Conservation (phyloP, 139 green algal genomes). For the Chlamydomonas incerta region DNA sequence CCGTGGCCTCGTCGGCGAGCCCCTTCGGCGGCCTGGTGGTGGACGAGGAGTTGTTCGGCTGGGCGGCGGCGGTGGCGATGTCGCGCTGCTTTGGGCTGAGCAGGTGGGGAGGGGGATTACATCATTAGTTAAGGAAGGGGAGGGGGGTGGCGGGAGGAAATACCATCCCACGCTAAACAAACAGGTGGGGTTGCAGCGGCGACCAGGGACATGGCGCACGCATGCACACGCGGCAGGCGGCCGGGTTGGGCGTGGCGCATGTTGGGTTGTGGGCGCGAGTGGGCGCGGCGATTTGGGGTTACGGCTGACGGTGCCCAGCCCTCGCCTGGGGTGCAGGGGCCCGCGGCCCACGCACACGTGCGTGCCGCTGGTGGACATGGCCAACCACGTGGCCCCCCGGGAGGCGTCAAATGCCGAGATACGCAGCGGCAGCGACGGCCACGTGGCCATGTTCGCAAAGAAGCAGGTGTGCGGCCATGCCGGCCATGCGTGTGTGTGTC, state of each 20-base stretch:
- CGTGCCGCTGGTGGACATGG: constrained; percentile 60
- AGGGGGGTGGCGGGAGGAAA: too few species aligned
- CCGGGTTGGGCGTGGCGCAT: too few species aligned
- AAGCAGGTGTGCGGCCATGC: constrained; percentile 1
- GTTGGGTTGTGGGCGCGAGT: too few species aligned
- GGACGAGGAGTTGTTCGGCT: constrained; percentile 19
- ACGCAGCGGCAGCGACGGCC: constrained; percentile 16
- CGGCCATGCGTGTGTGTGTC: too few species aligned
- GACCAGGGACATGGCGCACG: too few species aligned
- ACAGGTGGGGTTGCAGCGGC: too few species aligned
- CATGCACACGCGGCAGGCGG: too few species aligned
- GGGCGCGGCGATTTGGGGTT: too few species aligned
- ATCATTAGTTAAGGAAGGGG: too few species aligned
- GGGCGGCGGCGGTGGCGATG: constrained; percentile 59
- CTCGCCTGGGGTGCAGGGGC: too few species aligned
- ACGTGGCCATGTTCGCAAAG: constrained; percentile 49
- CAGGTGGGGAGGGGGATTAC: not conserved
- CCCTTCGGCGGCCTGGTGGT: not conserved
- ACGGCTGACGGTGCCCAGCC: too few species aligned
- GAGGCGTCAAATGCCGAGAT: constrained; percentile 48
- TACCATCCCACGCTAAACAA: too few species aligned
- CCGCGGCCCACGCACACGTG: constrained; percentile 24
- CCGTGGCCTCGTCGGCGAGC: not conserved
- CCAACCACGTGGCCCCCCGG: constrained; percentile 29
- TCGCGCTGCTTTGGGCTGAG: constrained; percentile 58